Evolutionary conservation across 192 early-diverging fungal species (phyloP), one percentile per base, ranked within the genome.

Genomic region (Entomortierella beljakovae): DNA sequence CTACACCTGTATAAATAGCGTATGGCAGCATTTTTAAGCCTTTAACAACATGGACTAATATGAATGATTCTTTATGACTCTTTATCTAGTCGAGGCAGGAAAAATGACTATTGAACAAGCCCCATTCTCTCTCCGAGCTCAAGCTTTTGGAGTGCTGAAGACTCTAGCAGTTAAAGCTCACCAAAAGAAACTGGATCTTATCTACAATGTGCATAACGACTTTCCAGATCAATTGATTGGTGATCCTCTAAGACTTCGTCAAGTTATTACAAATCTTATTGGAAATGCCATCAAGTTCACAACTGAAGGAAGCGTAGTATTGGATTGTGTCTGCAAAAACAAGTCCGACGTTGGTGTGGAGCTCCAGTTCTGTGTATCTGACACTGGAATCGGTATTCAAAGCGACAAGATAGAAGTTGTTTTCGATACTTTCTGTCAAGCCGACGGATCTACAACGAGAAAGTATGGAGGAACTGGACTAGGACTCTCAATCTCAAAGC

Each of bases 201-300:
- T 87, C 35, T 89, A 90, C 56, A 81, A 86, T 42, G 87, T 94
- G 42, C 91, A 94, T 46, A 85, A 88, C 31, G 82, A 80, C 13
- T 90, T 94, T 38, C 89, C 92, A 0, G 90, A 91, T 57, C 87
- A 89, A 70, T 60, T 94, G 5, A 85, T 94, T 13, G 90, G 92
- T 42, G 94, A 96, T 71, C 88, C 90, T 38, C 71, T 92, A 34
- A 85, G 94, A 38, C 60, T 94, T 38, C 83, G 91, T 29, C 94
- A 96, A 80, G 87, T 94, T 33, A 85, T 96, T 61, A 94, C 91
- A 10, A 96, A 96, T 55, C 80, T 96, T 28, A 91, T 92, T 23
- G 91, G 91, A 53, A 96, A 96, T 61, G 90, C 92, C n/a, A 80
- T 96, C 43, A 96, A 96, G 82, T 96, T 96, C 33, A 96, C 93